Base-by-base conservation (phyloP, 2,329 filamentous ascomycete species). In the Fusarium paranaense region DNA sequence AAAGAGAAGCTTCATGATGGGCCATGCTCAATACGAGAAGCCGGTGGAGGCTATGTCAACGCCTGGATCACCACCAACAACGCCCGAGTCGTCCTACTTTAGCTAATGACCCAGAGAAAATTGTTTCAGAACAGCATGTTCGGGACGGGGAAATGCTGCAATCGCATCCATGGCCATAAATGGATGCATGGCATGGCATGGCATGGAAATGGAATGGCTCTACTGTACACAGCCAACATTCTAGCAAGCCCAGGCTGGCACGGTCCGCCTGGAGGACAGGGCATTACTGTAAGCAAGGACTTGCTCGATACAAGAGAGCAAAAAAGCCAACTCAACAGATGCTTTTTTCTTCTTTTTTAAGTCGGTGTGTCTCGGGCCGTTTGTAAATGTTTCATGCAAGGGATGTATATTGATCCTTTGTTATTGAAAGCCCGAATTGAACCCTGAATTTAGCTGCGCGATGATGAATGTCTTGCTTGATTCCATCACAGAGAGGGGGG, bases 41-140 rank as follows among this genome's bases (percentile, higher is more conserved):
- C 62, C 60, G 35, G 67, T 37, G 74, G 76, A 70, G 76, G 76
- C 76, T 78, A 72, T 78, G 74, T 57, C 50, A 25, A 64, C 52
- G 57, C 45, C 64, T 68, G 38, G 67, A 67, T 70, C 64, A 59
- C 57, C 32, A 57, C 35, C 50, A 35, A 40, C 50, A n/a, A 40
- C 50, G 45, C 37, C 45, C 20, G 14, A 54, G 18, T 37, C 42
- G 20, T 33, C 30, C 40, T 37, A 62, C 35, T 52, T 52, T 52
- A 30, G 30, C 25, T 27, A 30, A 33, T 30, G 22, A 11, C 20
- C 42, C 35, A 25, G 33, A 52, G 35, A 63, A 40, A 9, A 11
- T 32, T 45, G 62, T 64, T 64, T 64, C 62, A 69, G 54, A 40
- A 70, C 33, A 35, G 37, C 47, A 63, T 30, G 32, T 47, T 40